Conservation (phyloP, 2,329 filamentous ascomycete species). For the Clarireedia sp. region DNA sequence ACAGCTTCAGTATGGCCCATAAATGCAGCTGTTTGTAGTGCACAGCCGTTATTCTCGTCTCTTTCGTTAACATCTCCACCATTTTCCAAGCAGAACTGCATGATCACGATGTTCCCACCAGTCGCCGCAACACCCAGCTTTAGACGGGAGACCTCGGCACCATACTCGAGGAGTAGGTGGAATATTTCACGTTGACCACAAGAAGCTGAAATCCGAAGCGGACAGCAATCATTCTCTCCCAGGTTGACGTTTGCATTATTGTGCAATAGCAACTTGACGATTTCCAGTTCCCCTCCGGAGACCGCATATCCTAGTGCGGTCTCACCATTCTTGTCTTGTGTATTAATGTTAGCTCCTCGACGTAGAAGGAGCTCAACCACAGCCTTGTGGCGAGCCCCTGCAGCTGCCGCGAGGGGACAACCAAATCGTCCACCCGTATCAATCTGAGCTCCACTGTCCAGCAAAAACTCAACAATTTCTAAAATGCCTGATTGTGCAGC, state of each 20-base stretch:
- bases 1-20: not conserved
- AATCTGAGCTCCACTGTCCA: constrained; percentile 4
- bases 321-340: not conserved
- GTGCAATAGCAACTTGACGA: too few species aligned
- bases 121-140: too few species aligned
- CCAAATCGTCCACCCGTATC: not conserved
- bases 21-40: not conserved
- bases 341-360: constrained; percentile 2
- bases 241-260: too few species aligned
- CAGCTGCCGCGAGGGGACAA: constrained; percentile 9
- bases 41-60: not conserved
- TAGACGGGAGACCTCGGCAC: too few species aligned
- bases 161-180: too few species aligned
- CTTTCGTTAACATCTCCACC: not conserved
- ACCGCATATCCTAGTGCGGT: not conserved
- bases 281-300: not conserved
- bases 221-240: too few species aligned
- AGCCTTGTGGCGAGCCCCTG: not conserved
- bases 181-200: too few species aligned
- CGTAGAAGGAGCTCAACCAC: constrained; percentile 9
- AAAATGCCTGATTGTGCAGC: not conserved
- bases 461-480: constrained; percentile 3
- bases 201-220: too few species aligned
- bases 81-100: not conserved
- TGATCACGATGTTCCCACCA: too few species aligned